Evolutionary conservation across 805 yeast genomes (phyloP).

Genomic region (Suhomyces faveliae): DNA sequence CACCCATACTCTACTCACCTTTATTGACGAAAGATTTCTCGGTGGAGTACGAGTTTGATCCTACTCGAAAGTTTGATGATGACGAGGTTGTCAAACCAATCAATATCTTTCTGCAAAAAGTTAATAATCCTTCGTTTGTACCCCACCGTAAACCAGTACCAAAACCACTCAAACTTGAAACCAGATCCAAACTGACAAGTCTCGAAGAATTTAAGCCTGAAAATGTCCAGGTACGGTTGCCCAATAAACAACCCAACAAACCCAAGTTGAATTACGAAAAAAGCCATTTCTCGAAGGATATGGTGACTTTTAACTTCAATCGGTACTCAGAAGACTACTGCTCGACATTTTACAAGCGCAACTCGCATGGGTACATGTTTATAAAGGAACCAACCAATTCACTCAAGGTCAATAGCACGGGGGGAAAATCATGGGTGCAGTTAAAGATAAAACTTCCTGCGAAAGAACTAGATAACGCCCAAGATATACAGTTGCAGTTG

Average conservation of each 20-base stretch:
- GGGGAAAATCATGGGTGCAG: conserved; percentile 27
- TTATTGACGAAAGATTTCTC: conserved; percentile 3
- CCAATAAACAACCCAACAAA: not conserved
- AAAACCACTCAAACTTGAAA: not conserved
- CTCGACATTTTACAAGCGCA: conserved; percentile 35
- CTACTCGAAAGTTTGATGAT: not conserved
- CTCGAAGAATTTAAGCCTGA: conserved; percentile 1
- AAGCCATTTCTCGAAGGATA: conserved; percentile 4
- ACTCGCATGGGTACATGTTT: conserved; percentile 34
- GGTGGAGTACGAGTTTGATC: conserved; percentile 2
- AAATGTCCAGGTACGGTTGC: conserved; percentile 7
- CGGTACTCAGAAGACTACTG: conserved; percentile 16
- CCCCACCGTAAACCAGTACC: conserved; percentile 5
- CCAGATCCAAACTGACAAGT: not conserved
- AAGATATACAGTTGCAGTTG: not conserved
- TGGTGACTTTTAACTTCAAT: conserved; percentile 8
- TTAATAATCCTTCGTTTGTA: conserved; percentile 18
- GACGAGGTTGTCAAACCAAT: not conserved
- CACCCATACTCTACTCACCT: not conserved
- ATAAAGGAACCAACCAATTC: conserved; percentile 30
- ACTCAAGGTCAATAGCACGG: conserved; percentile 24
- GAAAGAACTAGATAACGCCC: not conserved
- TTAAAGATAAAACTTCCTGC: conserved; percentile 20
- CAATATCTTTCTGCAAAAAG: conserved; percentile 15
- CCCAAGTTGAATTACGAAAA: not conserved